phyloP scores from a whole-genome alignment of 2,329 filamentous ascomycete genomes.

The Xylaria sp. region DNA sequence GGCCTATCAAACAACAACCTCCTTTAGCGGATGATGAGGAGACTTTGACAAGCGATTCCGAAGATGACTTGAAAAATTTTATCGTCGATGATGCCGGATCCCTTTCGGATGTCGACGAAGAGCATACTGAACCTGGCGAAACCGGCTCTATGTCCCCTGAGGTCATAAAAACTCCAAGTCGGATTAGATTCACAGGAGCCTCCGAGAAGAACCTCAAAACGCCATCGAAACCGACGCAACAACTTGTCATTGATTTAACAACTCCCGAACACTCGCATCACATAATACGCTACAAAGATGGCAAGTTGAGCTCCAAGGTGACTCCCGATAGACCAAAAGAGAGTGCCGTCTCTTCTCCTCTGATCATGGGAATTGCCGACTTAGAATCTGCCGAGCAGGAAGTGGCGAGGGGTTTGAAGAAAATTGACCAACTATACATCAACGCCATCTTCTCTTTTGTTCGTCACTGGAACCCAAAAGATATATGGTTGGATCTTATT shows the following conservation, averaged over 20 bases:
- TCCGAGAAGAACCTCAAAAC: conserved; percentile 19
- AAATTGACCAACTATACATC: conserved; percentile 37
- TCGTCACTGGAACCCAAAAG: conserved; percentile 15
- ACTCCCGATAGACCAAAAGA: neutral
- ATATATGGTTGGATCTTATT: conserved; percentile 48
- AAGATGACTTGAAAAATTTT: conserved; percentile 60
- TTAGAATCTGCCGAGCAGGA: conserved; percentile 37
- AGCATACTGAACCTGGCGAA: neutral
- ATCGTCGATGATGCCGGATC: conserved; percentile 54
- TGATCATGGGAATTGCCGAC: conserved; percentile 43
- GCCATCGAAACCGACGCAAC: conserved; percentile 31
- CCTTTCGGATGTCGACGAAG: conserved; percentile 19
- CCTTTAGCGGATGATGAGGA: conserved; percentile 58
- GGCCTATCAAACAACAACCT: conserved; percentile 30
- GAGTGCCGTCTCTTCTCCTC: conserved; percentile 5
- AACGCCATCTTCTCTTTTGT: conserved; percentile 43
- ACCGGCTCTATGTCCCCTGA: neutral
- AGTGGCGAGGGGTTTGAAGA: conserved; percentile 46
- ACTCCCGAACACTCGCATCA: conserved; percentile 19
- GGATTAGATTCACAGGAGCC: neutral
- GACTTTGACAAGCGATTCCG: conserved; percentile 61
- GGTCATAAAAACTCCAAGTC: neutral
- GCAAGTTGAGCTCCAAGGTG: conserved; percentile 22
- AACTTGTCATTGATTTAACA: conserved; percentile 39
- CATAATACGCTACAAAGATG: conserved; percentile 21